These are phyloP conservation scores for Hypericum perforatum DNA, from an alignment of 345 rosid species.

Conservation along the genomic window DNA sequence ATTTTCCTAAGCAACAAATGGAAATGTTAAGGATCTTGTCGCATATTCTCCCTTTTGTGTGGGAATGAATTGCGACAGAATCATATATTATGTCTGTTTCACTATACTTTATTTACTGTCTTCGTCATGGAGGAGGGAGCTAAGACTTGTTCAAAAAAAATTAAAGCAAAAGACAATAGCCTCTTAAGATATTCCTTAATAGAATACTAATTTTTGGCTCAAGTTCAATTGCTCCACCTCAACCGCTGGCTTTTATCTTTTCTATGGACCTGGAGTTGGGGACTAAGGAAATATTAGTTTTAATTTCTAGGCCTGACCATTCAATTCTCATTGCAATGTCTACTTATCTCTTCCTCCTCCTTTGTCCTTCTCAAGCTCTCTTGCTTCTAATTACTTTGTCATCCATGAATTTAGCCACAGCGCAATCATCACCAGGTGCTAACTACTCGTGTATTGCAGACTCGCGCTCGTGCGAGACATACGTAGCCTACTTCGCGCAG, in stretches of 20 bases:
- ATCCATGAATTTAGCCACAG: constrained; percentile 10
- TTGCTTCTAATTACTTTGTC: constrained; percentile 17
- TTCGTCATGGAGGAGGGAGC: constrained; percentile 7
- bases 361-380: constrained; percentile 7
- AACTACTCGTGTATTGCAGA: constrained; percentile 28
- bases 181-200: constrained; percentile 11
- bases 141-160: constrained; percentile 11
- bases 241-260: constrained; percentile 14
- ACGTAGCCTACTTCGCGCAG: constrained; percentile 29
- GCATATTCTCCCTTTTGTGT: constrained; percentile 8
- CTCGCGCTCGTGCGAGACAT: constrained; percentile 27
- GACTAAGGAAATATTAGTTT: constrained; percentile 6
- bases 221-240: constrained; percentile 14
- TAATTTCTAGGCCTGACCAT: constrained; percentile 2
- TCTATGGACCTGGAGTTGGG: constrained; percentile 10
- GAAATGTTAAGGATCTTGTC: constrained; percentile 6
- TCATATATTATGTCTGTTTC: background rate
- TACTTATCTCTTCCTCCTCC: constrained; percentile 6
- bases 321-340: constrained; percentile 27
- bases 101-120: background rate
- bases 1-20: constrained; percentile 8
- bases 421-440: constrained; percentile 26
- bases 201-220: constrained; percentile 7
- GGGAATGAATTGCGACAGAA: background rate
- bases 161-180: constrained; percentile 18